These are phyloP conservation scores for Pyronema domesticum DNA, from an alignment of 495 filamentous ascomycete genomes.

Conservation along the genomic window DNA sequence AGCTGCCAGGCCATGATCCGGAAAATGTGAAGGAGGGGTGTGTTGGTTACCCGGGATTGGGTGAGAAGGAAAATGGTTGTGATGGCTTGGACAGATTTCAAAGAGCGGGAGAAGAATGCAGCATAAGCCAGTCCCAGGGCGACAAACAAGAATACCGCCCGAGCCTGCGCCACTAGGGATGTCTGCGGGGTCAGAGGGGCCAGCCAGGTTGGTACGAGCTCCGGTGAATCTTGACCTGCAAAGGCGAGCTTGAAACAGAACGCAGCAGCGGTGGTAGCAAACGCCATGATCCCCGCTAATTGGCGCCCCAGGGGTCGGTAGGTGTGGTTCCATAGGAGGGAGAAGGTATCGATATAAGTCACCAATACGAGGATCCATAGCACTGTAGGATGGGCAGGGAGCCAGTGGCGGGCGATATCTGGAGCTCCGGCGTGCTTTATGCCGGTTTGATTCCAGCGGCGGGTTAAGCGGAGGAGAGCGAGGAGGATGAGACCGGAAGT, in stretches of 20 bases:
- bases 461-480: constrained; percentile 40
- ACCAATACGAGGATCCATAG: constrained; percentile 60
- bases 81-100: constrained; percentile 30
- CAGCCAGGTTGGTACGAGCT: constrained; percentile 38
- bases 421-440: constrained; percentile 79
- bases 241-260: constrained; percentile 20
- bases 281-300: constrained; percentile 68
- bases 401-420: constrained; percentile 56
- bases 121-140: constrained; percentile 28
- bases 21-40: constrained; percentile 67
- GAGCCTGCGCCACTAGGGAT: constrained; percentile 34
- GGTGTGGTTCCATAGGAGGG: constrained; percentile 23
- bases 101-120: constrained; percentile 5
- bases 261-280: constrained; percentile 41
- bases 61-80: constrained; percentile 67
- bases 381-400: constrained; percentile 39
- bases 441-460: constrained; percentile 78
- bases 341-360: constrained; percentile 43
- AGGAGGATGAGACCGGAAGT: constrained; percentile 20
- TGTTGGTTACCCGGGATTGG: constrained; percentile 64
- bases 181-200: constrained; percentile 27
- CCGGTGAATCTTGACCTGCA: constrained; percentile 58
- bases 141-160: constrained; percentile 38
- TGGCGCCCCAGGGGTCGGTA: constrained; percentile 14
- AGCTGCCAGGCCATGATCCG: constrained; percentile 36